A percentile compares a stretch with the other conserved stretches of the same genome.
phyloP scores from a whole-genome alignment of 2,329 filamentous ascomycete genomes.

The Penicillium sp. region DNA sequence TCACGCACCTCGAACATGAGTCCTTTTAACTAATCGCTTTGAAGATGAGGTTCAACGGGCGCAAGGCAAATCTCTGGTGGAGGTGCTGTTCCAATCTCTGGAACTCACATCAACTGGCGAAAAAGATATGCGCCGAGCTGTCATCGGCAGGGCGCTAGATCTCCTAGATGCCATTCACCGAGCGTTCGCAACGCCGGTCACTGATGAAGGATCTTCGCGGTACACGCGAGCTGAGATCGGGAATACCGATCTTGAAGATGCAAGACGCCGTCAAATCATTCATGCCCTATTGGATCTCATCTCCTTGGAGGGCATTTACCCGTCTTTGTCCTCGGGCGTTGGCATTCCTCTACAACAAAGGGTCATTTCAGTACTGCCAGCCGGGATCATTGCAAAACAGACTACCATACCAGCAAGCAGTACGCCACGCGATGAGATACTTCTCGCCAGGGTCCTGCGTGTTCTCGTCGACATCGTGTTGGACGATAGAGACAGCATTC shows the following conservation, averaged over 20 bases:
- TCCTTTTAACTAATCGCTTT: slow-evolving; percentile 23
- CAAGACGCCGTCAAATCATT: slow-evolving; percentile 35
- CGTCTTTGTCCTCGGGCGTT: slow-evolving; percentile 38
- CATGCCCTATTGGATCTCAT: slow-evolving; percentile 40
- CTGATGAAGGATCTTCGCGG: slow-evolving; percentile 4
- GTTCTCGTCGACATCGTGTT: slow-evolving; percentile 27
- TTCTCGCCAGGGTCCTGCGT: slow-evolving; percentile 28
- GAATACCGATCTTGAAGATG: slow-evolving; percentile 35
- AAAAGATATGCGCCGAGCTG: slow-evolving; percentile 18
- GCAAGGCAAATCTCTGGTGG: slow-evolving; percentile 31
- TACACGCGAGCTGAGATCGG: slow-evolving; percentile 9
- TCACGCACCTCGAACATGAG: neutral
- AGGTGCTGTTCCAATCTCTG: slow-evolving; percentile 23
- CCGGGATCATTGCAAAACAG: slow-evolving; percentile 38
- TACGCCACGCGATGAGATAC: slow-evolving; percentile 22
- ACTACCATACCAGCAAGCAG: slow-evolving; percentile 12
- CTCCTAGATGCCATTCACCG: slow-evolving; percentile 31
- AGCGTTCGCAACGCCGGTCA: slow-evolving; percentile 27
- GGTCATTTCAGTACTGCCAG: slow-evolving; percentile 39
- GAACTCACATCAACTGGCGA: slow-evolving; percentile 10
- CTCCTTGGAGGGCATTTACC: slow-evolving; percentile 42
- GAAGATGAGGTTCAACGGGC: slow-evolving; percentile 37
- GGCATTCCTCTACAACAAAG: slow-evolving; percentile 41
- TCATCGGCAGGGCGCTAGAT: slow-evolving; percentile 31
- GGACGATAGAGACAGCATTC: slow-evolving; percentile 32